Percentiles rank a stretch among this genome's conserved stretches.
These are phyloP conservation scores for Yarrowia sp. DNA, from an alignment of 805 yeast species.

Conservation along the genomic window DNA sequence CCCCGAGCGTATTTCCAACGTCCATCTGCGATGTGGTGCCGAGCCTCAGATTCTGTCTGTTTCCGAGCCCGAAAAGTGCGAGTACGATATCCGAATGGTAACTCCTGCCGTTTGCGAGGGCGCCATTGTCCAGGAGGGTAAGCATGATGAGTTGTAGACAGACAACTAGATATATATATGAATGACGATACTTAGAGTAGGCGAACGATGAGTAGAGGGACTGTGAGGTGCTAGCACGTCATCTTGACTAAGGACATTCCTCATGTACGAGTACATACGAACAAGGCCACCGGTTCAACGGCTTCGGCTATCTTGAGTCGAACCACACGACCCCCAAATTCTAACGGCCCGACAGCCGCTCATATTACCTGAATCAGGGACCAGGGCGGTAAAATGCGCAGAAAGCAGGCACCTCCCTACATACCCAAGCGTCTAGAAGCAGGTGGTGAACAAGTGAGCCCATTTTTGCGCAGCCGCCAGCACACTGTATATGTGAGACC, in stretches of 20 bases:
- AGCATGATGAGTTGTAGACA: constrained; percentile 28
- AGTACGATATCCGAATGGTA: constrained; percentile 60
- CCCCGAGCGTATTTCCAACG: constrained; percentile 74
- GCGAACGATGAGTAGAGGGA: too few relatives aligned
- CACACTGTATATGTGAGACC: neutral
- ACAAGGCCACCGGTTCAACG: too few relatives aligned
- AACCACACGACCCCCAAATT: too few relatives aligned
- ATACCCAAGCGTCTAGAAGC: neutral
- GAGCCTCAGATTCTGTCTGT: constrained; percentile 65
- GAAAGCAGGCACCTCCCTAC: neutral
- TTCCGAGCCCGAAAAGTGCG: constrained; percentile 88
- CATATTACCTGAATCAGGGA: too few relatives aligned
- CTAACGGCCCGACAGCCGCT: too few relatives aligned
- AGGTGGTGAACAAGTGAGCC: neutral
- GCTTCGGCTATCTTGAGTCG: too few relatives aligned
- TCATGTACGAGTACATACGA: too few relatives aligned
- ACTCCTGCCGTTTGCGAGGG: constrained; percentile 48
- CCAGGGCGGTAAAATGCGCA: neutral
- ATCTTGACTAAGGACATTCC: too few relatives aligned
- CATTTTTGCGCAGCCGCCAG: neutral
- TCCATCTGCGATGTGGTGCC: constrained; percentile 71
- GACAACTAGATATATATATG: neutral
- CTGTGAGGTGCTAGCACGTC: too few relatives aligned
- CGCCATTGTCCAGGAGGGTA: constrained; percentile 34
- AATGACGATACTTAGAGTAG: neutral